These are phyloP conservation scores for Phoma sp. DNA, from an alignment of 2,329 filamentous ascomycete species.

Conservation along the genomic window DNA sequence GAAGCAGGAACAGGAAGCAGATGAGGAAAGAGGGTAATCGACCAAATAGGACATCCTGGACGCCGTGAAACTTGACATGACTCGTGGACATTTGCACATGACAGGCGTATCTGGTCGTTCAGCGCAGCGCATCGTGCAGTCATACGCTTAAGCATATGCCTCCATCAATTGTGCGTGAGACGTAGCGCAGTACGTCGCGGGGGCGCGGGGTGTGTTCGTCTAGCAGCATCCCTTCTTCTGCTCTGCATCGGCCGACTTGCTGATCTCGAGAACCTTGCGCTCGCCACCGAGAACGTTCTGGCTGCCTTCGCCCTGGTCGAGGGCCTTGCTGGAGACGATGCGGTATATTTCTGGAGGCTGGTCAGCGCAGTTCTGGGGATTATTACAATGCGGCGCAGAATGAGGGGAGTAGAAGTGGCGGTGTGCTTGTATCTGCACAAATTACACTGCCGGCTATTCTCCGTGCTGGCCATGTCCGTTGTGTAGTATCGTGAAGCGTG, in stretches of 20 bases:
- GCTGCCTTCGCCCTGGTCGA: slow-evolving; percentile 85
- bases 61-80: slow-evolving; percentile 46
- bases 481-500: background rate
- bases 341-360: slow-evolving; percentile 86
- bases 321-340: slow-evolving; percentile 96
- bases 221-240: slow-evolving; percentile 85
- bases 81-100: slow-evolving; percentile 37
- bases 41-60: slow-evolving; percentile 42
- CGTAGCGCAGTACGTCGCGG: slow-evolving; percentile 24
- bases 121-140: slow-evolving; percentile 25
- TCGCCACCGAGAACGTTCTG: slow-evolving; percentile 77
- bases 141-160: slow-evolving; percentile 12
- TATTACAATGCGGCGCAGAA: background rate
- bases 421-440: background rate
- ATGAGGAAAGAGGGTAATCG: slow-evolving; percentile 38
- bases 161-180: slow-evolving; percentile 17
- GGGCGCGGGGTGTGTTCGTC: slow-evolving; percentile 35
- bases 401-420: slow-evolving; percentile 6
- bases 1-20: slow-evolving; percentile 40
- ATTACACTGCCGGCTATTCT: background rate
- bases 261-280: slow-evolving; percentile 82
- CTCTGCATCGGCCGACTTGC: slow-evolving; percentile 81
- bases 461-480: background rate
- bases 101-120: slow-evolving; percentile 24
- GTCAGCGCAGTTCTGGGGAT: slow-evolving; percentile 11